Conservation (phyloP, 306 rosid genomes). For the Pyrus bretschneideri region DNA sequence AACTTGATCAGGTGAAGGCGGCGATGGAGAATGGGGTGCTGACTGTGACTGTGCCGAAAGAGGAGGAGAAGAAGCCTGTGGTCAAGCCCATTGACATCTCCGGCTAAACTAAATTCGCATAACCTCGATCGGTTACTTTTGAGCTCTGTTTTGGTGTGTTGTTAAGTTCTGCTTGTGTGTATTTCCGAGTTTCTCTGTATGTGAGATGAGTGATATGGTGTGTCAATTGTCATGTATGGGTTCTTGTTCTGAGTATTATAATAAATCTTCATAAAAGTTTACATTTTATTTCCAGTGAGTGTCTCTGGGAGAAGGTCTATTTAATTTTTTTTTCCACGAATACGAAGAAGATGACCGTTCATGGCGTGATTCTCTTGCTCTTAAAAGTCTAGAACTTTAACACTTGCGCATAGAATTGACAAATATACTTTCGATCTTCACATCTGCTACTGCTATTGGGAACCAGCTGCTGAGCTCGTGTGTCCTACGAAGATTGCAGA, state of each 20-base stretch:
- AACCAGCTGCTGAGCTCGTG: no score
- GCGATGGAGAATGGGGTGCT: slow-evolving; percentile 31
- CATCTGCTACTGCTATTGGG: no score
- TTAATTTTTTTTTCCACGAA: no score
- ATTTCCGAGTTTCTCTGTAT: not conserved
- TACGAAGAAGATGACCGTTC: no score
- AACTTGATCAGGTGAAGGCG: slow-evolving; percentile 21
- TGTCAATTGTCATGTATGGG: not conserved
- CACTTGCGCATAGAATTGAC: no score
- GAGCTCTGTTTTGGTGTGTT: not conserved
- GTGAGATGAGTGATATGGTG: not conserved
- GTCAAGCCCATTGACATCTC: slow-evolving; percentile 25
- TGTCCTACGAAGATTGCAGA: no score
- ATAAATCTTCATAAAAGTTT: not conserved
- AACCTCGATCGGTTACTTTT: not conserved
- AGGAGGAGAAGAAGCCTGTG: slow-evolving; percentile 19
- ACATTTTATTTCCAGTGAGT: no score
- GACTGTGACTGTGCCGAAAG: slow-evolving; percentile 27
- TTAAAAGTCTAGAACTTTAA: no score
- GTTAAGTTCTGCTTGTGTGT: not conserved
- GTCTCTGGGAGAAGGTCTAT: no score
- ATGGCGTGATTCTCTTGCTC: no score
- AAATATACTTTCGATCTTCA: no score
- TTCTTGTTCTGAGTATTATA: not conserved
- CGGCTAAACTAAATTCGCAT: not conserved